A percentile compares a stretch with the other conserved stretches of the same genome.
These are phyloP conservation scores for Trichoderma atrobrunneum DNA, from an alignment of 2,329 filamentous ascomycete species.

Conservation along the genomic window DNA sequence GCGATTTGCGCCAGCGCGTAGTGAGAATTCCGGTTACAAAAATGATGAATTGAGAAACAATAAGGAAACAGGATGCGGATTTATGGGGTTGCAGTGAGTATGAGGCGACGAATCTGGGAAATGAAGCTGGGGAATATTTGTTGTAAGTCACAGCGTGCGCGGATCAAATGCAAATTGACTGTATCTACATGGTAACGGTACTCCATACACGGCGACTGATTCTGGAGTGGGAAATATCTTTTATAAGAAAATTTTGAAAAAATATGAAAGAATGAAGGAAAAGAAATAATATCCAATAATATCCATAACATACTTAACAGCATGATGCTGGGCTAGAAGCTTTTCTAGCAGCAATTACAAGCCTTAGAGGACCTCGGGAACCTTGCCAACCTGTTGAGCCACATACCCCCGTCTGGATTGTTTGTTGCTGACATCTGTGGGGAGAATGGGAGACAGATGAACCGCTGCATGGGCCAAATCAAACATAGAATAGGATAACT, in stretches of 20 bases:
- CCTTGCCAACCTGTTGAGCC: background rate
- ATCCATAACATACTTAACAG: too few species aligned
- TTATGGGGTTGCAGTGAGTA: background rate
- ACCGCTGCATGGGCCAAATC: background rate
- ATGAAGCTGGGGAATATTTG: background rate
- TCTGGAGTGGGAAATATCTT: background rate
- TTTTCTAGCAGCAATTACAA: background rate
- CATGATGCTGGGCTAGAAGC: background rate
- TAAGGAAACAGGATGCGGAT: too few species aligned
- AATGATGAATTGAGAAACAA: background rate
- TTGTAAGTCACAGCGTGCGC: background rate
- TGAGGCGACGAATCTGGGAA: background rate
- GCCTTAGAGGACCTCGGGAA: background rate
- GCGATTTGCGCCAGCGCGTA: conserved; percentile 10
- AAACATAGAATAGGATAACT: background rate
- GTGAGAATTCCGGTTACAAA: conserved; percentile 3
- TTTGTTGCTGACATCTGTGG: background rate
- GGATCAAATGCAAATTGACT: background rate
- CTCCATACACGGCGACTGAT: background rate
- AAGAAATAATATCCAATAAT: too few species aligned
- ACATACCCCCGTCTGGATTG: background rate
- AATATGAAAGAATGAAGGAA: background rate
- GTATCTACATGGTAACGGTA: background rate
- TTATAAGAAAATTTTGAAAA: too few species aligned
- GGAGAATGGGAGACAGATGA: background rate